Base-by-base conservation (phyloP, 805 yeast species). In the Saccharomycopsis sp. region DNA sequence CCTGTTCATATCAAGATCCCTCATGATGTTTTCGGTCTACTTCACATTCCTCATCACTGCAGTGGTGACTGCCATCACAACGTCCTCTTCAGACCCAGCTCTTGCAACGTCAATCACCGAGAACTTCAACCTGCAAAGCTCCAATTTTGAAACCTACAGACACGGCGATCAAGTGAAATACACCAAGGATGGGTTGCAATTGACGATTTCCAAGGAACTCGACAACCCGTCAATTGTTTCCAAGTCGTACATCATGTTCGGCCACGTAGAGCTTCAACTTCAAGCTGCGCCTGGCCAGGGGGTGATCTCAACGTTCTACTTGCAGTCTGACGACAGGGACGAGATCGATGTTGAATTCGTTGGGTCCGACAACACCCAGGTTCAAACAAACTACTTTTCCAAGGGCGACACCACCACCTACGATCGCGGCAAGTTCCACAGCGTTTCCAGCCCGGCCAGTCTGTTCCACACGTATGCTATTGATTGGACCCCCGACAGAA, bases 281-380 rank as follows among this genome's bases (percentile, higher is more conserved):
- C 69, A 78, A 56, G 82, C 88, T 13, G 88, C 94, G 3, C 63
- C 71, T 12, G 96, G 95, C 19, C 60, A 59, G 15, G 96, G 96
- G 48, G 69, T 88, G 30, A 75, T 86, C 10, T 80, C 95, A 0
- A 78, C 92, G 2, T 75, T 87, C 50, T 84, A 79, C 49, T 67
- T 87, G 41, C 94, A 85, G 36, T 35, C 39, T 12, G 45, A 43
- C 25, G 95, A 81, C 53, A 65, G 80, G 49, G 96, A 88, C 60
- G 96, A 88, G 61, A 76, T 88, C 35, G 96, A 88, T 61, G 55
- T 82, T 36, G 96, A 88, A 59, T 81, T 92, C 78, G 67, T 82
- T 34, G 96, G 96, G 15, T 77, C 83, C 36, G 94, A 87, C 55
- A 65, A 66, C 19, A 67, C 73, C 31, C 79, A 84, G 56, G 75